Conservation (phyloP, 2,329 filamentous ascomycete species). For the Diaporthe citri region DNA sequence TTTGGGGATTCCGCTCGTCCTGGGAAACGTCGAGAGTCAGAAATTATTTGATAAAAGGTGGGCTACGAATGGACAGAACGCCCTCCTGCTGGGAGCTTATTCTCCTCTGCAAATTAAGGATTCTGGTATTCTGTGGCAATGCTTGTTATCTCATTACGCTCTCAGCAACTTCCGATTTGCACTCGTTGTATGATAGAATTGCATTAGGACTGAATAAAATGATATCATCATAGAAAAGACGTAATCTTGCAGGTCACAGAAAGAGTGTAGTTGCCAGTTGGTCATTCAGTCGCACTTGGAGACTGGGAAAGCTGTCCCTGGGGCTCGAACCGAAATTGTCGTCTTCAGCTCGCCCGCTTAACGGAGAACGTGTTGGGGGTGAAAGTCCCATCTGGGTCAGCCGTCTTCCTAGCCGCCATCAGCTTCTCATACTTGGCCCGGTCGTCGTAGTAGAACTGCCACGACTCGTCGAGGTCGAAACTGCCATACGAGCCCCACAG, state of each 20-base stretch:
- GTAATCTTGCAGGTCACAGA: neutral
- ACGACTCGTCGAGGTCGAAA: conserved; percentile 51
- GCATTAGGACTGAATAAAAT: too few species aligned
- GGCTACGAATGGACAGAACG: too few species aligned
- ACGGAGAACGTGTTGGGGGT: conserved; percentile 52
- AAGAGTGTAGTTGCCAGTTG: neutral
- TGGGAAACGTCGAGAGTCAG: too few species aligned
- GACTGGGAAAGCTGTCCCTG: neutral
- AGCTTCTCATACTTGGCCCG: conserved; percentile 51
- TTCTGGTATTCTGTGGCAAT: too few species aligned
- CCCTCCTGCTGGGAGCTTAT: too few species aligned
- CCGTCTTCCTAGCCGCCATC: conserved; percentile 45
- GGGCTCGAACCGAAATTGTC: neutral
- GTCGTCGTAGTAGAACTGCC: conserved; percentile 53
- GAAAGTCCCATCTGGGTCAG: conserved; percentile 53
- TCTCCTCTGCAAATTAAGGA: too few species aligned
- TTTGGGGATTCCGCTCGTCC: too few species aligned
- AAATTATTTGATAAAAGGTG: too few species aligned
- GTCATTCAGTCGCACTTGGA: neutral
- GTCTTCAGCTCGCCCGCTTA: neutral
- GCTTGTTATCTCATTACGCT: too few species aligned
- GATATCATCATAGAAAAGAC: too few species aligned
- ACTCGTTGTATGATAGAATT: too few species aligned
- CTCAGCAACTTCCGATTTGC: too few species aligned
- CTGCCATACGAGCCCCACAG: conserved; percentile 56